Conservation (phyloP, 2,329 filamentous ascomycete genomes). For the Aphanoascus verrucosus region DNA sequence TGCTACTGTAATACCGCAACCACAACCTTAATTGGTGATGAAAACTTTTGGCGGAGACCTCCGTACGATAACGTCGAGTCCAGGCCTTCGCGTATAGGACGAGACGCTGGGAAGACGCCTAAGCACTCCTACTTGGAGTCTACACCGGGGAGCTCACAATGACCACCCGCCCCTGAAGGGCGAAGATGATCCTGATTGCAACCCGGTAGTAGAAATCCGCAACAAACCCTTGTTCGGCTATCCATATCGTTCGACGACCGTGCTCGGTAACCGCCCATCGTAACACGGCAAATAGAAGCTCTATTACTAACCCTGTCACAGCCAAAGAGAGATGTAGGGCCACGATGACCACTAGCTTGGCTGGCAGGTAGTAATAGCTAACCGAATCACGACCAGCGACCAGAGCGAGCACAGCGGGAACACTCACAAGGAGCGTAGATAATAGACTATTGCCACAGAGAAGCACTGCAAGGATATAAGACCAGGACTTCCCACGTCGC, state of each 20-base stretch:
- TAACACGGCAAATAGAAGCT: not conserved
- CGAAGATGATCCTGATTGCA: not conserved
- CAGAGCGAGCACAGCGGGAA: too few relatives aligned
- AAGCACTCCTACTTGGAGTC: conserved; percentile 5
- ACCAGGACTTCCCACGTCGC: not conserved
- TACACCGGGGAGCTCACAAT: conserved; percentile 10
- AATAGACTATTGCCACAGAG: not conserved
- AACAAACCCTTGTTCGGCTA: not conserved
- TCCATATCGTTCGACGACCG: not conserved
- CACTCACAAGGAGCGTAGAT: not conserved
- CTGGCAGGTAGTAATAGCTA: too few relatives aligned
- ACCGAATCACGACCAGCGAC: too few relatives aligned
- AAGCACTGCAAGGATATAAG: not conserved
- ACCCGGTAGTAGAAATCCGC: conserved; percentile 1
- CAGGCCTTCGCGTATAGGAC: not conserved
- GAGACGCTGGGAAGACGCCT: not conserved
- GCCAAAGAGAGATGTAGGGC: too few relatives aligned
- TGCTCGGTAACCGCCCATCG: not conserved
- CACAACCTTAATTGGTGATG: too few relatives aligned
- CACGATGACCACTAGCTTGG: too few relatives aligned
- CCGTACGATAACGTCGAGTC: too few relatives aligned
- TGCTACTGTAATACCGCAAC: too few relatives aligned
- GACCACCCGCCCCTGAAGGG: too few relatives aligned
- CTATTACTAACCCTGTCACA: not conserved
- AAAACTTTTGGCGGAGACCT: too few relatives aligned